phyloP scores from a whole-genome alignment of 2,329 filamentous ascomycete species.

The Beauveria sp. region DNA sequence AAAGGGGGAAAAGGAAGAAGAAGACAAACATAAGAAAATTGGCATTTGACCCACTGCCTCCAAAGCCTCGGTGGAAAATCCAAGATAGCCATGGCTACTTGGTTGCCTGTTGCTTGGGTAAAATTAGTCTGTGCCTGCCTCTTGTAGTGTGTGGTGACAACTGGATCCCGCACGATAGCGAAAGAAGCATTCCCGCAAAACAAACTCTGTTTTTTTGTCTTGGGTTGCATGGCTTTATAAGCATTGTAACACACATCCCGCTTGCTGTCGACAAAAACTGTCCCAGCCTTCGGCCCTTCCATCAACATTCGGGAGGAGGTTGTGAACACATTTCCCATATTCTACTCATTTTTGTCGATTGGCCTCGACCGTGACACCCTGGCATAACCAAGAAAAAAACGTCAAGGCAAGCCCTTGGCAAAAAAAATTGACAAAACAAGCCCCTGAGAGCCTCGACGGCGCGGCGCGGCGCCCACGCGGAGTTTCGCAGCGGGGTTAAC shows the following conservation, averaged over 20 bases:
- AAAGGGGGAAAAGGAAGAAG: too few relatives aligned
- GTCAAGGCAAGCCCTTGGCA: not conserved
- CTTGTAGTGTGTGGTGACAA: too few relatives aligned
- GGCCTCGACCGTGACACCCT: not conserved
- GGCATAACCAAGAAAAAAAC: not conserved
- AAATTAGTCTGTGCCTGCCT: not conserved
- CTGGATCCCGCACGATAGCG: not conserved
- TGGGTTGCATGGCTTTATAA: not conserved
- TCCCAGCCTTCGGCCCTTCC: not conserved
- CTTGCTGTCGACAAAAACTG: not conserved
- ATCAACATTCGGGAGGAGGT: not conserved
- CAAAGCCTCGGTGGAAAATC: not conserved
- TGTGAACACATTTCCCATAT: not conserved
- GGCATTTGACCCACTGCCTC: not conserved
- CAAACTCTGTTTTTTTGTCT: not conserved
- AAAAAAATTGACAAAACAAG: not conserved
- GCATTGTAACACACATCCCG: not conserved
- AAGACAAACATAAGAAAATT: not conserved
- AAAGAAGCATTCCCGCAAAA: not conserved
- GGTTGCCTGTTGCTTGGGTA: not conserved
- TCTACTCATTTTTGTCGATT: not conserved
- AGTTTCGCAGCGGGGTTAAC: not conserved
- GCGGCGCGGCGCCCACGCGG: not conserved
- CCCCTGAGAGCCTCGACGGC: constrained; percentile 2
- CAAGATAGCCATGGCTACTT: not conserved